phyloP scores from a whole-genome alignment of 2,329 filamentous ascomycete species.

The Stemphylium lycopersici region DNA sequence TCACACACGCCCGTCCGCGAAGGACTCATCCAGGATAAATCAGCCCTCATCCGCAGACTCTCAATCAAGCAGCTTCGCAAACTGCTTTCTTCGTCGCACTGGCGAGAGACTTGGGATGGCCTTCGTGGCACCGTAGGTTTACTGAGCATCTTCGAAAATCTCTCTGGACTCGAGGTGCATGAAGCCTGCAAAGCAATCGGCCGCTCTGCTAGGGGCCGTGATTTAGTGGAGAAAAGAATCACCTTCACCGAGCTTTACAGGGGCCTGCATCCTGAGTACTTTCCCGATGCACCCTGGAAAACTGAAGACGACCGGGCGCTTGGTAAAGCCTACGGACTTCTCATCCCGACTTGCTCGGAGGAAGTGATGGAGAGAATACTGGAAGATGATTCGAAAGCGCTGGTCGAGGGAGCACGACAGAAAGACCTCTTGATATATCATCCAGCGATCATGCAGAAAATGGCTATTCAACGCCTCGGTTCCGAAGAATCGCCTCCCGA shows the following conservation, averaged over 20 bases:
- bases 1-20: constrained; percentile 21
- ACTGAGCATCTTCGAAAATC: constrained; percentile 25
- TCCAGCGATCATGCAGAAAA: constrained; percentile 18
- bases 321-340: constrained; percentile 19
- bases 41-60: constrained; percentile 25
- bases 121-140: constrained; percentile 36
- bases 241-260: constrained; percentile 29
- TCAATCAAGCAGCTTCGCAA: constrained; percentile 30
- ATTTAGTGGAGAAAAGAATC: constrained; percentile 23
- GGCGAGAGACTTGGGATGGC: constrained; percentile 35
- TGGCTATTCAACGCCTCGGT: constrained; percentile 17
- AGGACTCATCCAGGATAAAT: constrained; percentile 33
- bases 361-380: constrained; percentile 22
- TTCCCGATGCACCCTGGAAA: constrained; percentile 15
- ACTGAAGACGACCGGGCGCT: constrained; percentile 29
- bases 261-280: constrained; percentile 26
- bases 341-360: constrained; percentile 32
- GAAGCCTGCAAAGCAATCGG: constrained; percentile 26
- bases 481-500: background rate
- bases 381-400: background rate
- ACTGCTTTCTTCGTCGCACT: constrained; percentile 21
- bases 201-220: constrained; percentile 15
- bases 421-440: constrained; percentile 23
- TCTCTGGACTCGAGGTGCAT: constrained; percentile 36
- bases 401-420: constrained; percentile 9